Evolutionary conservation across 805 yeast genomes (phyloP).

Genomic region (Kodamaea kakaduensis): DNA sequence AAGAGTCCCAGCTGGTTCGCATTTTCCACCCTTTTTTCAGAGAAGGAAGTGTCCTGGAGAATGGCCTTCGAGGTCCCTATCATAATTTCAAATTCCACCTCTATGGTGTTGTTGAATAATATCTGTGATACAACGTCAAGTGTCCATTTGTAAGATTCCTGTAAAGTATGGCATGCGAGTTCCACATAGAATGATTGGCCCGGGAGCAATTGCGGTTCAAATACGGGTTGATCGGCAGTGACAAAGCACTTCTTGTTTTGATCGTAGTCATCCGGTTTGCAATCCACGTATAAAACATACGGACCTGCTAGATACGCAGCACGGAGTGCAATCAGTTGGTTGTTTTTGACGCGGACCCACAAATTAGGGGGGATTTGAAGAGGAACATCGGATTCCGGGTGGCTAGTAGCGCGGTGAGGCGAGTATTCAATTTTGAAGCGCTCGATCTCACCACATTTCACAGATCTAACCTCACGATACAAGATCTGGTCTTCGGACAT

Average conservation of each 20-base stretch:
- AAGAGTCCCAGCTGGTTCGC: conserved; percentile 29
- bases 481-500: conserved; percentile 12
- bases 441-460: conserved; percentile 58
- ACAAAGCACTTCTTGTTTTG: conserved; percentile 51
- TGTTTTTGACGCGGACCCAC: conserved; percentile 63
- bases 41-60: conserved; percentile 28
- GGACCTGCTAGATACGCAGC: conserved; percentile 92
- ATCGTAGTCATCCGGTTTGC: conserved; percentile 62
- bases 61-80: conserved; percentile 45
- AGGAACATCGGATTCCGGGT: conserved; percentile 2
- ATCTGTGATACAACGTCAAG: conserved; percentile 80
- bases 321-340: conserved; percentile 65
- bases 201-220: conserved; percentile 67
- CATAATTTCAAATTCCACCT: conserved; percentile 60
- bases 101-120: conserved; percentile 64
- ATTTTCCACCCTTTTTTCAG: conserved; percentile 18
- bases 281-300: conserved; percentile 77
- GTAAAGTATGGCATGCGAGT: conserved; percentile 60
- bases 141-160: conserved; percentile 62
- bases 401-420: conserved; percentile 24
- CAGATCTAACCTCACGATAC: conserved; percentile 38
- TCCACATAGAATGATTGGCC: conserved; percentile 61
- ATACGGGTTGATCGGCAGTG: conserved; percentile 74
- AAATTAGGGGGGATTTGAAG: conserved; percentile 19
- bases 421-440: conserved; percentile 51